Conservation (phyloP, 2,329 filamentous ascomycete genomes). For the Sporothrix sp. region DNA sequence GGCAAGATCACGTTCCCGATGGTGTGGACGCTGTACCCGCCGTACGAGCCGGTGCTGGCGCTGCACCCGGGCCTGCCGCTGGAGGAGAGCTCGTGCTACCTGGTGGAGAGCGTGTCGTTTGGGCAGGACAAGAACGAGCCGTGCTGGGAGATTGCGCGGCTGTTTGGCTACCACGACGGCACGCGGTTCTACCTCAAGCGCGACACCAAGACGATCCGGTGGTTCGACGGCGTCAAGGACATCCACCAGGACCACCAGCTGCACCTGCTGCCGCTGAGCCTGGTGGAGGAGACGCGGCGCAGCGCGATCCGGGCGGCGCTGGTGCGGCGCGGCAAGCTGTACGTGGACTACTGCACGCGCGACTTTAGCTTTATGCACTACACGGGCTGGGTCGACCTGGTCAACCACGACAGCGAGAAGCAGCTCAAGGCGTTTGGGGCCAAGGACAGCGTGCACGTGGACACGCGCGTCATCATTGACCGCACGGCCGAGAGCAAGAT, state of each 20-base stretch:
- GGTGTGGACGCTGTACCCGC: conserved; percentile 11
- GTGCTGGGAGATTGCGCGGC: conserved; percentile 3
- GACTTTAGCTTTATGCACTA: conserved; percentile 7
- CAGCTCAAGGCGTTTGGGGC: conserved; percentile 1
- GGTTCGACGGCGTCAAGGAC: conserved; percentile 7
- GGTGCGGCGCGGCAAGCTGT: conserved; percentile 3
- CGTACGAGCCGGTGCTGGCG: conserved; percentile 7
- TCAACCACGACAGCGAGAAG: neutral
- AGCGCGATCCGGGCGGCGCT: conserved; percentile 2
- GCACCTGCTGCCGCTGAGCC: neutral
- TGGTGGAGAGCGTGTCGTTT: conserved; percentile 2
- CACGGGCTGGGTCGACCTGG: neutral
- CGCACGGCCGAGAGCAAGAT: conserved; percentile 7
- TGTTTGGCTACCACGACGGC: conserved; percentile 6
- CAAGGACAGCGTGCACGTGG: neutral
- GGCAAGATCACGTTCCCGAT: conserved; percentile 8
- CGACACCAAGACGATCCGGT: neutral
- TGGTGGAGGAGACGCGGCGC: neutral
- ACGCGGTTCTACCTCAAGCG: neutral
- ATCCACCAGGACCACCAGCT: conserved; percentile 3
- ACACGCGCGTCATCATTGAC: conserved; percentile 7
- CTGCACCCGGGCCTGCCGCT: neutral
- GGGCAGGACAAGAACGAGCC: conserved; percentile 6
- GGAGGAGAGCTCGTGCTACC: conserved; percentile 3
- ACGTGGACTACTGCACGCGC: conserved; percentile 9